Evolutionary conservation across 2,329 filamentous ascomycete genomes (phyloP), one percentile per base, ranked within the genome.

Genomic region (Cercospora zeae-maydis): DNA sequence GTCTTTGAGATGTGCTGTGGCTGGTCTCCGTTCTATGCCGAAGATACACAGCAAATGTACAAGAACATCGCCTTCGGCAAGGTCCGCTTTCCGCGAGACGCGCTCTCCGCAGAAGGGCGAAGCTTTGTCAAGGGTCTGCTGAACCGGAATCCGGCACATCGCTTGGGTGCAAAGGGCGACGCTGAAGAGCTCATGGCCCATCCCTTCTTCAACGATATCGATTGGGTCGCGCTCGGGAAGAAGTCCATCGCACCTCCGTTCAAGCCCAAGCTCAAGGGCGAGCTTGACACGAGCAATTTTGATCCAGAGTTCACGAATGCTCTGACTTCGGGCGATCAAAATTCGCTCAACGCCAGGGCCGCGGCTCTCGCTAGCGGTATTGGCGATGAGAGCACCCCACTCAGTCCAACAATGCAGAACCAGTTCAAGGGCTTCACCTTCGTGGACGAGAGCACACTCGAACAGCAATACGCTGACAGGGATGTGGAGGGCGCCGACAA

Each of bases 1-100:
- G 95, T 99, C 1, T 99, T 99, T 72, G 95, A 99, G 78, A 99
- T 99, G 95, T 99, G 95, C 81, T 99, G 95, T 72, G 95, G 95
- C 34, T 99, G 95, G 95, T 97, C 92, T 72, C 95, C 95, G 0
- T 99, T 99, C 79, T 99, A 98, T 72, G 95, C 95, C 61, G 95
- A 99, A 74, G 95, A 99, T 74, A 99, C 95, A 0, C 95, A 99
- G 78, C 95, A 99, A 77, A 99, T 99, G 95, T 99, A 99, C 82
- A 99, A 99, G 83, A 99, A 99, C 80, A 99, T 99, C 75, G 95
- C 95, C 0, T 99, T 99, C 74, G 95, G 95, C 75, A 99, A 99
- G 76, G 95, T 99, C 62, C 86, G 95, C 65, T 99, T 99, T 77
- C 95, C 95, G 7, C 86, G 93, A 68, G 95, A 99, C 76, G 96